Percentiles rank a stretch among this genome's conserved stretches.
Evolutionary conservation across 176 grass and related monocot genomes (phyloP).

Genomic region (Miscanthus lutarioriparius): DNA sequence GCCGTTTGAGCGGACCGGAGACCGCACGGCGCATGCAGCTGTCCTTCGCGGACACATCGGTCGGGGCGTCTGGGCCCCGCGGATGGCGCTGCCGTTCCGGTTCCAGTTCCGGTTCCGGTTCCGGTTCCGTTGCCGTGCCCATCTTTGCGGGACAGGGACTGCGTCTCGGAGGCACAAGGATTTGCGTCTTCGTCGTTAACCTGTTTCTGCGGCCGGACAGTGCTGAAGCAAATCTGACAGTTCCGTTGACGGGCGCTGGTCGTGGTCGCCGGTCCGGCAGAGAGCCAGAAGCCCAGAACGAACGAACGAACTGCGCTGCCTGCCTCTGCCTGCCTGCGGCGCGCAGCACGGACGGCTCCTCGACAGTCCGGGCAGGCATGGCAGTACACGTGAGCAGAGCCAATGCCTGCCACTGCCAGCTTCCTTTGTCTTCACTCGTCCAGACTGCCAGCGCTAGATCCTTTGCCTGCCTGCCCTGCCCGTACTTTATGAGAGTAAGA

Average conservation of each 20-base stretch:
- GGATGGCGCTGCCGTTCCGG: neutral
- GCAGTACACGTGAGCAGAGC: conserved; percentile 50
- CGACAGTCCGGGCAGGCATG: conserved; percentile 24
- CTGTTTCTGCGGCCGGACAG: neutral
- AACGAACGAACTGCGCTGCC: neutral
- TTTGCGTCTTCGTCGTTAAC: neutral
- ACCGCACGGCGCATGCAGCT: neutral
- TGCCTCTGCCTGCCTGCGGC: neutral
- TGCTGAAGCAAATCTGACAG: neutral
- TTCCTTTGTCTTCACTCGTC: conserved; percentile 28
- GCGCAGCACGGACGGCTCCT: neutral
- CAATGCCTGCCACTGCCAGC: conserved; percentile 2
- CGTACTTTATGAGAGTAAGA: too few species aligned
- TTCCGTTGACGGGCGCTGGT: neutral
- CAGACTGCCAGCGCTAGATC: neutral
- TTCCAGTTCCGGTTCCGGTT: neutral
- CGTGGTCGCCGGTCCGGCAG: neutral
- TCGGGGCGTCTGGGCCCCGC: neutral
- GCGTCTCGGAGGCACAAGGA: too few species aligned
- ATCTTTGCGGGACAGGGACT: too few species aligned
- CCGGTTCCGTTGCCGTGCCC: too few species aligned
- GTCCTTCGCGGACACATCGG: conserved; percentile 18
- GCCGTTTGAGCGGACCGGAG: neutral
- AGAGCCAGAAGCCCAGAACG: neutral
- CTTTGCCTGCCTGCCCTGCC: too few species aligned